These are phyloP conservation scores for Passiflora organensis DNA, from an alignment of 345 rosid genomes.

Conservation along the genomic window DNA sequence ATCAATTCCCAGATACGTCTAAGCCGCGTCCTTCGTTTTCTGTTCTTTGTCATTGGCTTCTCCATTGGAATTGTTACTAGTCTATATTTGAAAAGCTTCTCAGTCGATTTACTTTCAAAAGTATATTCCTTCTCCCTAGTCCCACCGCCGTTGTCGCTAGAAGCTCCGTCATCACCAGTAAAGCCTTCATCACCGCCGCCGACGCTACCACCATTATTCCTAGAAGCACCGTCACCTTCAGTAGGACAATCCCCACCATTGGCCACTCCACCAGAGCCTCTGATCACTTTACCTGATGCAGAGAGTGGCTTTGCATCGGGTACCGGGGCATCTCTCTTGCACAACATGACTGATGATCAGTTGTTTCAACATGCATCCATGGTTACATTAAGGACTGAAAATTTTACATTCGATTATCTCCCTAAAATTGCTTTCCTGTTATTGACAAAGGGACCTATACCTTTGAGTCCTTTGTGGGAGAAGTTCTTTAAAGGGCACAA, in stretches of 20 bases:
- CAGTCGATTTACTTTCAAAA: slow-evolving; percentile 3
- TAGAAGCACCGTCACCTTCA: background rate
- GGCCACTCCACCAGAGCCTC: too few relatives aligned
- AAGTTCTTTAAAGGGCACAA: slow-evolving; percentile 16
- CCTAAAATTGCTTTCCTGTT: slow-evolving; percentile 24
- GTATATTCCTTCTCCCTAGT: background rate
- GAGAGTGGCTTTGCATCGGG: background rate
- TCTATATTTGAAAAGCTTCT: slow-evolving; percentile 8
- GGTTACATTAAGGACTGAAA: slow-evolving; percentile 9
- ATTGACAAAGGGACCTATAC: slow-evolving; percentile 21
- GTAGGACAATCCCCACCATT: background rate
- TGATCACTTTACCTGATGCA: background rate
- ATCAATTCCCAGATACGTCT: background rate
- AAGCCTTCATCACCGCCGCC: background rate
- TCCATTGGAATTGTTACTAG: slow-evolving; percentile 19
- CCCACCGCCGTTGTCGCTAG: too few relatives aligned
- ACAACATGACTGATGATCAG: slow-evolving; percentile 23
- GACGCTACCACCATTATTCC: too few relatives aligned
- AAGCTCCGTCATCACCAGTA: background rate
- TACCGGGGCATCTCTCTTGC: background rate
- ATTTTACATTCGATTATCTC: background rate
- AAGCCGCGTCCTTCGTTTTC: slow-evolving; percentile 6
- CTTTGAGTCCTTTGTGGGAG: slow-evolving; percentile 23
- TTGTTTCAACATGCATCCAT: slow-evolving; percentile 23
- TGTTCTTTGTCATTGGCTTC: slow-evolving; percentile 27